Percentiles rank a stretch among this genome's conserved stretches.
Conservation (phyloP, 768 basidiomycete species). For the Boletellus ananas region DNA sequence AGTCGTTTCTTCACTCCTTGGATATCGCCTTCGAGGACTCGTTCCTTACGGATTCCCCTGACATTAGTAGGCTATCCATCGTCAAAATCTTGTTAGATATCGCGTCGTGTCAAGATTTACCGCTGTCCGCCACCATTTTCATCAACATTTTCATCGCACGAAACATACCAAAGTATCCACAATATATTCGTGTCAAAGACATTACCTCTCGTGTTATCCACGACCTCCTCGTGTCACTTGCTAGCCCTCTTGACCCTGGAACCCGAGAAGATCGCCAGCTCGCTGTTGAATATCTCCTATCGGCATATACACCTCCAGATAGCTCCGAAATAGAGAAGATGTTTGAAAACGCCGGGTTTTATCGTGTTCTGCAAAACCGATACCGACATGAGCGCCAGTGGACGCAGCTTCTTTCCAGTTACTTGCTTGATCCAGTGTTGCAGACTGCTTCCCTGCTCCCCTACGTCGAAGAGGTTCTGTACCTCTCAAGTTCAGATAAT, state of each 20-base stretch:
- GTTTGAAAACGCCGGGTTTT: slow-evolving; percentile 85
- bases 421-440: slow-evolving; percentile 69
- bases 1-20: slow-evolving; percentile 88
- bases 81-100: slow-evolving; percentile 84
- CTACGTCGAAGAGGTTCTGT: slow-evolving; percentile 62
- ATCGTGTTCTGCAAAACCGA: slow-evolving; percentile 81
- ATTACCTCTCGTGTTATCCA: slow-evolving; percentile 68
- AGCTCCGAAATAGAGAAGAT: slow-evolving; percentile 59
- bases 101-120: slow-evolving; percentile 47
- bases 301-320: slow-evolving; percentile 84
- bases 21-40: slow-evolving; percentile 94
- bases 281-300: slow-evolving; percentile 90
- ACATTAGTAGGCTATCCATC: slow-evolving; percentile 73
- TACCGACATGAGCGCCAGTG: slow-evolving; percentile 74
- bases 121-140: slow-evolving; percentile 68
- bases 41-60: slow-evolving; percentile 71
- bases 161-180: slow-evolving; percentile 95
- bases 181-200: slow-evolving; percentile 50
- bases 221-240: slow-evolving; percentile 71
- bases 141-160: slow-evolving; percentile 94
- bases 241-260: slow-evolving; percentile 66
- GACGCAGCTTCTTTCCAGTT: slow-evolving; percentile 68
- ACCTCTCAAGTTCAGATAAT: slow-evolving; percentile 41
- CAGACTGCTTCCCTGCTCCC: slow-evolving; percentile 57
- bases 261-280: slow-evolving; percentile 94